Conservation (phyloP, 345 rosid genomes). For the Camelina hispida region DNA sequence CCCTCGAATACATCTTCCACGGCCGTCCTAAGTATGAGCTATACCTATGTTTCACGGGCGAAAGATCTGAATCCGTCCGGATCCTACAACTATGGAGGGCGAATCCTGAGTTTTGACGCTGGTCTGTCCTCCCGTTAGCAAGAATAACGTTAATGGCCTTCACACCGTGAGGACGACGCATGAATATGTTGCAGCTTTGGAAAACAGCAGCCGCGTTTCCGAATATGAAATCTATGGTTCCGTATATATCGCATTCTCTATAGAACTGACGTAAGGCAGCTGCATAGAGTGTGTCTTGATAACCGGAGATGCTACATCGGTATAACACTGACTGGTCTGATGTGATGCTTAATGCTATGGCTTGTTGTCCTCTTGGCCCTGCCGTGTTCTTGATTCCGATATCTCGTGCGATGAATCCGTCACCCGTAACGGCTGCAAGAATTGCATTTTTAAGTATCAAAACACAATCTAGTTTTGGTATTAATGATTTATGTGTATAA, state of each 20-base stretch:
- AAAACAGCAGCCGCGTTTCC: conserved; percentile 88
- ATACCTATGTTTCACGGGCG: conserved; percentile 43
- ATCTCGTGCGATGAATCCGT: conserved; percentile 73
- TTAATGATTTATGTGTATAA: not conserved
- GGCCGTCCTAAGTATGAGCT: conserved; percentile 75
- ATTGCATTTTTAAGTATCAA: not conserved
- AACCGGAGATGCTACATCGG: conserved; percentile 75
- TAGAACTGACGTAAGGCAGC: conserved; percentile 77
- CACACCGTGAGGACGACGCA: conserved; percentile 50
- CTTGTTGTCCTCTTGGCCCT: conserved; percentile 70
- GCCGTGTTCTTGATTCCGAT: conserved; percentile 86
- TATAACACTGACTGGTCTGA: conserved; percentile 73
- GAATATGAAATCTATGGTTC: conserved; percentile 81
- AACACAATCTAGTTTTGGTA: conserved; percentile 5
- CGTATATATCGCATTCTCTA: conserved; percentile 74
- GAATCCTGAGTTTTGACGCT: conserved; percentile 79
- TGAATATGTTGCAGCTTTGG: conserved; percentile 60
- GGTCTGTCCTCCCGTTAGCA: conserved; percentile 68
- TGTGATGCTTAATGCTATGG: conserved; percentile 63
- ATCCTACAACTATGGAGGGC: conserved; percentile 64
- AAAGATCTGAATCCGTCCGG: conserved; percentile 43
- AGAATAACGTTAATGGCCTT: conserved; percentile 52
- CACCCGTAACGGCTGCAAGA: conserved; percentile 68
- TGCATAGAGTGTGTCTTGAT: conserved; percentile 85
- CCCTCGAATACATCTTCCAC: conserved; percentile 75